Base-by-base conservation (phyloP, 495 filamentous ascomycete species). In the Hypoxylon fuscum region DNA sequence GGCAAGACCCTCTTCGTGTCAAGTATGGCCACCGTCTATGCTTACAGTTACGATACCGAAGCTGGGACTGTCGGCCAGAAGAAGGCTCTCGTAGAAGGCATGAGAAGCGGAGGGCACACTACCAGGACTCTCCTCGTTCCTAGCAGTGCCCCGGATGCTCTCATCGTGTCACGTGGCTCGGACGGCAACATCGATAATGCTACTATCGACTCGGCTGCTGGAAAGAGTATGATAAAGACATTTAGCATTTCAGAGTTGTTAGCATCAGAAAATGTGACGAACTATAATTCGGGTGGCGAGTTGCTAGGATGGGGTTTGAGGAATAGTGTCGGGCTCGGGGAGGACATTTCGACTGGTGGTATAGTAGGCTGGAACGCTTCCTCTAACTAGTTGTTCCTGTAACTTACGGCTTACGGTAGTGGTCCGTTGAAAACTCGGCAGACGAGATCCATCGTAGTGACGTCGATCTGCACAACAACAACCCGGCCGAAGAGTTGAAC, bases 401-500 rank as follows among this genome's bases (percentile, higher is more conserved):
- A 8, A 32, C 40, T 42, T 54, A 66, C 48, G 3, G 67, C 74
- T 12, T 60, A 74, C 44, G 72, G 70, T 42, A 74, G 64, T 89
- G 82, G 73, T 81, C 79, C 2, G 88, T 90, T 10, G 88, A 90
- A 67, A 91, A 90, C 66, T 85, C 81, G 3, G 84, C 82, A 1
- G 87, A 90, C 68, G 51, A 88, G 4, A 75, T 89, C 31, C 65
- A 54, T 3, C 74, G 87, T 12, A 68, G 77, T 40, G 79, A 79
- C 7, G 64, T 79, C 17, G 85, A 88, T 59, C 78, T 89, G 40
- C 85, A 88, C 62, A 72, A 83, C 55, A 75, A 89, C 47, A 90
- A 89, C 60, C 88, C 88, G 0, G 88, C 83, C 3, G 88, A 90
- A 68, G 86, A 88, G 63, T 62, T 89, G 51, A 89, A 89, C 69